Conservation (phyloP, 2,329 filamentous ascomycete genomes). For the Venturia carpophila region DNA sequence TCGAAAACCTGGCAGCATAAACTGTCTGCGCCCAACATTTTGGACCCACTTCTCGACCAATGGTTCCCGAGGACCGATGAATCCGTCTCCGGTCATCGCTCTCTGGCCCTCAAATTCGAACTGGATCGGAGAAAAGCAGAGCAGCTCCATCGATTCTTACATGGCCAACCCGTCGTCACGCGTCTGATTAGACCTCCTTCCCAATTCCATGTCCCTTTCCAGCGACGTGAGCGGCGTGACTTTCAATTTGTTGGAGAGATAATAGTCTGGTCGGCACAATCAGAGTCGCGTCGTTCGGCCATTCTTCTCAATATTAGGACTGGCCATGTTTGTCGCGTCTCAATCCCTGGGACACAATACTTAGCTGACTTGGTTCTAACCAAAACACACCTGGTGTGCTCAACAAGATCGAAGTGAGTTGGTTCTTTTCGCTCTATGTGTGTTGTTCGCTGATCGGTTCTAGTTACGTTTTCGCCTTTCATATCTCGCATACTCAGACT, state of each 20-base stretch:
- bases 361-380: background rate
- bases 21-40: background rate
- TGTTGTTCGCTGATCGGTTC: background rate
- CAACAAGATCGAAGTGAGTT: constrained; percentile 10
- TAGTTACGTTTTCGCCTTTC: background rate
- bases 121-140: constrained; percentile 1
- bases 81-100: background rate
- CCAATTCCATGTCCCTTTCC: constrained; percentile 3
- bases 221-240: constrained; percentile 2
- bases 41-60: constrained; percentile 5
- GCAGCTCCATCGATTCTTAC: constrained; percentile 11
- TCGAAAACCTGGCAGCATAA: constrained; percentile 5
- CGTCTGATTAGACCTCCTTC: constrained; percentile 2
- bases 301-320: constrained; percentile 4
- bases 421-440: background rate
- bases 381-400: constrained; percentile 4
- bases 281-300: background rate
- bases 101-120: background rate
- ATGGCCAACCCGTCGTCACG: background rate
- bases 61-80: background rate
- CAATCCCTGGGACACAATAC: background rate
- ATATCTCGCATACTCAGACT: background rate
- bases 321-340: background rate
- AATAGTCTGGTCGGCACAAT: background rate
- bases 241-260: constrained; percentile 10